Evolutionary conservation across 805 yeast species (phyloP), one percentile per base, ranked within the genome.

Genomic region (Wickerhamomyces queroliae): DNA sequence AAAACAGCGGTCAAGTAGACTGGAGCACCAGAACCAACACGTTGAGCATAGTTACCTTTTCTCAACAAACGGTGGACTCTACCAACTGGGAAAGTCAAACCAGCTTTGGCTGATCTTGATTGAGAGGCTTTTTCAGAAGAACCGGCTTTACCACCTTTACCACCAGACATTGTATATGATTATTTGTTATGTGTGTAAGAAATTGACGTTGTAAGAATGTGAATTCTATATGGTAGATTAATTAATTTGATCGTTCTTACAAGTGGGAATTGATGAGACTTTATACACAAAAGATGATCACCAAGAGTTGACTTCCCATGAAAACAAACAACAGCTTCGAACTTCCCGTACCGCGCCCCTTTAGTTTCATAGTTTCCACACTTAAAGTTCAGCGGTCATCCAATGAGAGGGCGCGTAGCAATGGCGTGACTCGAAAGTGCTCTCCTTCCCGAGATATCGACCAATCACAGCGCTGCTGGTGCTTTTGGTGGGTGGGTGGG

Each of bases 1-100:
- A 88, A 75, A 40, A 88, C 96, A 40, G 96, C 93, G 52, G 96
- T 88, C 61, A 88, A 76, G 72, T 88, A 88, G 50, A 88, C 88
- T 70, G 96, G 96, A 58, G 96, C 96, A 78, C 95, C 95, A 53
- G 95, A 87, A 77, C 96, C 96, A 59, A 89, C 83, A 76, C 96
- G 83, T 73, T 87, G 93, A 62, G 96, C 91, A 74, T 89, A 84
- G 80, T 88, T 84, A 65, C 95, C 95, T 72, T 81, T 86, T 80
- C 93, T 85, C 62, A 88, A 73, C 55, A 88, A 77, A 74, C 96
- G 82, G 77, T 88, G 95, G 56, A 89, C 89, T 79, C 96, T 88
- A 69, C 96, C 96, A 56, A 88, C 96, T 72, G 96, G 96, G 90
- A 89, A 88, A 58, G 91, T 84, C 62, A 89, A 79, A 66, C 95